phyloP scores from a whole-genome alignment of 371 early-diverging fungal genomes.

The Mucor ambiguus region DNA sequence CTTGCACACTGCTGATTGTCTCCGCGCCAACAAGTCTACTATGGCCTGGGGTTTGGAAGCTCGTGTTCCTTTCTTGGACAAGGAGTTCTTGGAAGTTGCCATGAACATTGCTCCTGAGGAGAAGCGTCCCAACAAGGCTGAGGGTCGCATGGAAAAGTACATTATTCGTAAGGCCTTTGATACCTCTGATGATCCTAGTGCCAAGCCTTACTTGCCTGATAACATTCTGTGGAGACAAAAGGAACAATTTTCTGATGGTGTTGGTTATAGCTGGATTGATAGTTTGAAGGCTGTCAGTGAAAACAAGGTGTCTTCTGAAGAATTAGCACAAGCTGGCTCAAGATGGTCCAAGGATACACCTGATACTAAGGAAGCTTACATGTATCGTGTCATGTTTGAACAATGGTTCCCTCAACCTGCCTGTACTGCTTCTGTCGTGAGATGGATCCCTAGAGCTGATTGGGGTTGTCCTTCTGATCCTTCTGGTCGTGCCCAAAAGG shows the following conservation, averaged over 20 bases:
- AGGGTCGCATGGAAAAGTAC: slow-evolving; percentile 84
- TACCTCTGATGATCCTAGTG: slow-evolving; percentile 61
- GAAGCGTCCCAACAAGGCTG: slow-evolving; percentile 69
- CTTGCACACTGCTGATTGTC: slow-evolving; percentile 92
- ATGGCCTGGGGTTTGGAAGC: slow-evolving; percentile 99
- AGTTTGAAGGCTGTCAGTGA: slow-evolving; percentile 77
- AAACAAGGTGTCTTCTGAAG: slow-evolving; percentile 72
- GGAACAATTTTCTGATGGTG: slow-evolving; percentile 98
- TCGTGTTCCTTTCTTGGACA: slow-evolving; percentile 95
- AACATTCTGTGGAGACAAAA: slow-evolving; percentile 96
- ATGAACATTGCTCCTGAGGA: slow-evolving; percentile 83
- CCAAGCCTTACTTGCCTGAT: slow-evolving; percentile 83
- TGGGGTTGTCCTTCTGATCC: slow-evolving; percentile 98
- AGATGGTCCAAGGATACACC: slow-evolving; percentile 90
- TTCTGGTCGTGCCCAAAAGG: slow-evolving; percentile 95
- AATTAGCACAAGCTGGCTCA: slow-evolving; percentile 66
- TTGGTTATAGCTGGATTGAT: slow-evolving; percentile 97
- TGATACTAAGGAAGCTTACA: slow-evolving; percentile 93
- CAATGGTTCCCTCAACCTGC: slow-evolving; percentile 89
- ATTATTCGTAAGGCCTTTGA: slow-evolving; percentile 79
- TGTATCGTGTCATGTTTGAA: slow-evolving; percentile 92
- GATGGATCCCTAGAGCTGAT: slow-evolving; percentile 96
- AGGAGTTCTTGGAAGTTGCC: slow-evolving; percentile 83
- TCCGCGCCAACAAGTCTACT: slow-evolving; percentile 97
- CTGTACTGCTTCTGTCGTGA: slow-evolving; percentile 85